Evolutionary conservation across 1,284 basidiomycete genomes (phyloP), one percentile per base, ranked within the genome.

Genomic region (Sutorius eximius): DNA sequence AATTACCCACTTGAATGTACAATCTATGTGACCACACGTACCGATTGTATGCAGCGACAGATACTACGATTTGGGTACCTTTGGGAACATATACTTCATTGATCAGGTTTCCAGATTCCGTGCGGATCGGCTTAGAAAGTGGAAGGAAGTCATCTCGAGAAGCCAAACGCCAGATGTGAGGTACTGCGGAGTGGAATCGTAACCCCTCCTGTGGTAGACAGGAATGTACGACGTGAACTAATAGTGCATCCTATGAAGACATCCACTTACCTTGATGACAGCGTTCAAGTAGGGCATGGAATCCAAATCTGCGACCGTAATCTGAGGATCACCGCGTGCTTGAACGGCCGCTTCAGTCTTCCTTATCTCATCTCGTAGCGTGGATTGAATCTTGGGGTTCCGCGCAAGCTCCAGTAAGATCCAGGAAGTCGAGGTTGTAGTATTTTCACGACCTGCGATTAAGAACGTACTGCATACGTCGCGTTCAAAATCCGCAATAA

Each of bases 401-500:
- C 62, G 67, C 6, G 75, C 73, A 22, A 80, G 71, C 59, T 80
- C 77, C 29, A 73, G 62, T 16, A 81, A 59, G 0, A 65, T 69
- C 74, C 73, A 81, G 38, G 64, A 61, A 33, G 76, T 56, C 5
- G 74, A 69, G 48, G 66, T 77, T 15, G 79, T 1, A 0, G 77
- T 79, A 2, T 81, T 81, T 57, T 85, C 82, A 53, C 85, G 78
- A 0, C 83, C 79, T 10, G 75, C 73, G 38, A 75, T 53, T 11
- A 80, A 20, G n/a, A 51, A 16, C 12, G 34, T 22, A 12, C 59
- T 59, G 16, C 15, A 36, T 20, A 11, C 7, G 1, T 16, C 18
- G 13, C 13, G 18, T 42, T 30, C 3, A 12, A 11, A 2, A 29
- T 10, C 6, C n/a, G 12, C 3, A n/a, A 38, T 20, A 36, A 16